phyloP scores from a whole-genome alignment of 139 green algal genomes.

The Medakamo hakoo region DNA sequence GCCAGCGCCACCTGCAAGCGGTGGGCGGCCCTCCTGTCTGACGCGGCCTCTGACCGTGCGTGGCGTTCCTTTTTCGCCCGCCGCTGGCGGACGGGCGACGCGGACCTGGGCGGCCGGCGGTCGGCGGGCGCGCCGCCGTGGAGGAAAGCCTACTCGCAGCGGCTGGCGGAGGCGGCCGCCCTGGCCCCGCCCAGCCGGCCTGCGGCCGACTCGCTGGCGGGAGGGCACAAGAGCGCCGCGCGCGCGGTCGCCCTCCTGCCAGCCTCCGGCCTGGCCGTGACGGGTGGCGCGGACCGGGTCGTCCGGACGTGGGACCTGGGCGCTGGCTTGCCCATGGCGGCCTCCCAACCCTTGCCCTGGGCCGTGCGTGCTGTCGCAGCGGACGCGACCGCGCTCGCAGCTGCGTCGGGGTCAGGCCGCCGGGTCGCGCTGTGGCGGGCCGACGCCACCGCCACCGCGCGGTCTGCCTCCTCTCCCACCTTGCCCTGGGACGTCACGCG shows the following conservation, averaged over 20 bases:
- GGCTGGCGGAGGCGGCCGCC: neutral
- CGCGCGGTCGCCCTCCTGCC: neutral
- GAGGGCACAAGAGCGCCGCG: neutral
- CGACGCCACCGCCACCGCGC: neutral
- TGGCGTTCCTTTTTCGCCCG: constrained; percentile 24
- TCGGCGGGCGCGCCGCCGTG: neutral
- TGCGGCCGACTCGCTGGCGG: neutral
- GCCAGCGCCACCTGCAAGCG: neutral
- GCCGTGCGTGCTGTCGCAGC: constrained; percentile 4
- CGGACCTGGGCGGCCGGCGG: no score
- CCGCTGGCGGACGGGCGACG: constrained; percentile 7
- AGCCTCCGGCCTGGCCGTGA: neutral
- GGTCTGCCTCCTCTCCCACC: neutral
- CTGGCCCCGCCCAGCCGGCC: neutral
- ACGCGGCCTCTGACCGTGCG: constrained; percentile 4
- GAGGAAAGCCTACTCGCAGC: neutral
- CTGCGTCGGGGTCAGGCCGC: neutral
- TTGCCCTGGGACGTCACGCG: constrained; percentile 19
- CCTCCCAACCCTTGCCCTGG: constrained; percentile 20
- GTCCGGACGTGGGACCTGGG: constrained; percentile 43
- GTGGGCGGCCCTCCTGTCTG: constrained; percentile 7
- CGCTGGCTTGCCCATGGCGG: constrained; percentile 26
- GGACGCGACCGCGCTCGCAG: constrained; percentile 1
- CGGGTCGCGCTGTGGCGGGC: neutral
- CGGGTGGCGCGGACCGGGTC: constrained; percentile 40